Evolutionary conservation across 768 basidiomycete species (phyloP).

Genomic region (Erythrobasidium yunnanense): DNA sequence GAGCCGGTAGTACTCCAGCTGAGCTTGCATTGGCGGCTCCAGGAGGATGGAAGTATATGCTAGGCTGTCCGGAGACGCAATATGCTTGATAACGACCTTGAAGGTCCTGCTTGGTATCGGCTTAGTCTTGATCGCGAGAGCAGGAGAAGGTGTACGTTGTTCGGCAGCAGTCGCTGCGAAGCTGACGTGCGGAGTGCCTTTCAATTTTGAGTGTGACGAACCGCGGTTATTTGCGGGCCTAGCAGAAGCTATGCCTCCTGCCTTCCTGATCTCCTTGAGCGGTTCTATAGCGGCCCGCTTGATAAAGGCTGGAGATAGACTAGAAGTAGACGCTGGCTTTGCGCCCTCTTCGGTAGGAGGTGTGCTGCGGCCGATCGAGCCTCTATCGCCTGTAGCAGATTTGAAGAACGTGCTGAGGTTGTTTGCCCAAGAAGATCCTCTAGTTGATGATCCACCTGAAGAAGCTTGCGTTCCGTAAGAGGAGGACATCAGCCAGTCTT

Average conservation of each 20-base stretch:
- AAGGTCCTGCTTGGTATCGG: background rate
- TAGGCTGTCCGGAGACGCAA: background rate
- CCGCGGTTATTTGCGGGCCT: background rate
- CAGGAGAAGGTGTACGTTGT: too few species aligned
- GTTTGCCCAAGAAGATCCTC: conserved; percentile 24
- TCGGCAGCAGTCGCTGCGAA: too few species aligned
- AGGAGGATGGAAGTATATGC: conserved; percentile 2
- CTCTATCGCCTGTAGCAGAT: background rate
- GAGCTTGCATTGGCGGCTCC: conserved; percentile 8
- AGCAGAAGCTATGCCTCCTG: conserved; percentile 19
- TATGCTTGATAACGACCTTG: background rate
- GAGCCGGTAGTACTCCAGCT: conserved; percentile 20
- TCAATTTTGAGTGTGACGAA: background rate
- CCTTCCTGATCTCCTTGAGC: conserved; percentile 1
- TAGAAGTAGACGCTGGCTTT: background rate
- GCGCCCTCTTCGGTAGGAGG: background rate
- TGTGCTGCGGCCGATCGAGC: background rate
- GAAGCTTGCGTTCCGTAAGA: conserved; percentile 22
- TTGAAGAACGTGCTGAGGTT: conserved; percentile 22
- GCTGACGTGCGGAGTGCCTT: conserved; percentile 4
- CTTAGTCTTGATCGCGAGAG: too few species aligned
- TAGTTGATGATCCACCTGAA: conserved; percentile 8
- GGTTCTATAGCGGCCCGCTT: conserved; percentile 16
- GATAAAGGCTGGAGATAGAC: conserved; percentile 19
- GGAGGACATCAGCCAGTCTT: conserved; percentile 2